Conservation (phyloP, 108 stramenopile species). For the Pseudonitzschia delicatissima region DNA sequence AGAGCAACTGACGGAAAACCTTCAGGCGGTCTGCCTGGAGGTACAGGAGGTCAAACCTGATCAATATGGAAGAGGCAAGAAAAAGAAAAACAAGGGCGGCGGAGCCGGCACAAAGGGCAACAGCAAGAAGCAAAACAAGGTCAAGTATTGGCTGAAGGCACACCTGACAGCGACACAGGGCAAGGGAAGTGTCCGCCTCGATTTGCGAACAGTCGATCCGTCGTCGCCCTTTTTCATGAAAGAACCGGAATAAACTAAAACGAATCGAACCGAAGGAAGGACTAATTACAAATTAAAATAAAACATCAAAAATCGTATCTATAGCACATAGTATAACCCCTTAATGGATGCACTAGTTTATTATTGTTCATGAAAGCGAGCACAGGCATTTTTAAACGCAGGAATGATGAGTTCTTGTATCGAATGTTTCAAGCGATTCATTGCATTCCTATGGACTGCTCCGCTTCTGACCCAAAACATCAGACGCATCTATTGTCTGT, state of each 20-base stretch:
- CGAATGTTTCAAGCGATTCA: too few species aligned
- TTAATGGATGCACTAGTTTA: too few species aligned
- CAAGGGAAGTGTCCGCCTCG: constrained; percentile 53
- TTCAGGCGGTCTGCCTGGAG: constrained; percentile 60
- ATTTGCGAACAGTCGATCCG: constrained; percentile 81
- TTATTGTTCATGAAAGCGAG: too few species aligned
- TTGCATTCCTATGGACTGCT: too few species aligned
- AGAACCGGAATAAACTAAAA: constrained; percentile 42
- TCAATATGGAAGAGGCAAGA: constrained; percentile 71
- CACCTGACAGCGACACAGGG: constrained; percentile 68
- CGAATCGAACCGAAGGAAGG: too few species aligned
- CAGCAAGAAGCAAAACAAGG: constrained; percentile 45
- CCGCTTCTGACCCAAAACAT: too few species aligned
- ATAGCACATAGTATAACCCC: too few species aligned
- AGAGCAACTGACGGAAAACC: constrained; percentile 69
- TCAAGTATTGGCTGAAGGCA: constrained; percentile 74
- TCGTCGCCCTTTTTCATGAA: constrained; percentile 69
- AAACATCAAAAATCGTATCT: too few species aligned
- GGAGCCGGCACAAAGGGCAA: constrained; percentile 24
- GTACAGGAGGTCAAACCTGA: constrained; percentile 76
- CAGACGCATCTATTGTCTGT: too few species aligned
- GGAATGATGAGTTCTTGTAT: too few species aligned
- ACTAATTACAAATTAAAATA: too few species aligned
- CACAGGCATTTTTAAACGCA: too few species aligned
- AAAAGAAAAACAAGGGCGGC: constrained; percentile 31